Conservation (phyloP, 495 filamentous ascomycete species). For the Aspergillus homomorphus region DNA sequence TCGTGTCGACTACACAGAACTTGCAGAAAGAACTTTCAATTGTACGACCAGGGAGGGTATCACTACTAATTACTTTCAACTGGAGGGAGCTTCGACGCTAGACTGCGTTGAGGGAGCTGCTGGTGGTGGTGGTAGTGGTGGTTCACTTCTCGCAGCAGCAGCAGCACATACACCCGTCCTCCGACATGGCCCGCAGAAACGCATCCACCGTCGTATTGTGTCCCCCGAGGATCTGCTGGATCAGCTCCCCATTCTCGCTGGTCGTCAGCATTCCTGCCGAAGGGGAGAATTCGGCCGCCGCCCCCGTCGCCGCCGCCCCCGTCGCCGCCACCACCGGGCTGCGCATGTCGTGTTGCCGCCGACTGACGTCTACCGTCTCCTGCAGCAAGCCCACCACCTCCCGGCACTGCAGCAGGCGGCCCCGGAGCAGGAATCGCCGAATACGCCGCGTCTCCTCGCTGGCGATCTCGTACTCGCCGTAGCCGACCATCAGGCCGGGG, state of each 20-base stretch:
- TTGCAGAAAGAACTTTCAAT: neutral
- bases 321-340: neutral
- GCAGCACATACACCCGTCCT: slow-evolving; percentile 32
- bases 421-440: slow-evolving; percentile 31
- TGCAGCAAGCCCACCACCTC: slow-evolving; percentile 30
- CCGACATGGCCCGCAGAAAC: slow-evolving; percentile 31
- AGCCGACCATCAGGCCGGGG: slow-evolving; percentile 25
- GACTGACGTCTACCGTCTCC: slow-evolving; percentile 19
- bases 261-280: too few relatives aligned
- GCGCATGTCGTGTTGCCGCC: neutral
- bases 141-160: slow-evolving; percentile 2
- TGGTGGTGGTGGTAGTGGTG: too few relatives aligned
- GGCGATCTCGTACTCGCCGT: slow-evolving; percentile 41
- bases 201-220: slow-evolving; percentile 35
- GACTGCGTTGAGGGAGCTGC: too few relatives aligned
- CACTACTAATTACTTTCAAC: too few relatives aligned
- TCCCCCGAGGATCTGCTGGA: slow-evolving; percentile 35
- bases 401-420: slow-evolving; percentile 31
- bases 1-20: neutral
- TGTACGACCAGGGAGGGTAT: slow-evolving; percentile 1
- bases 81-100: too few relatives aligned
- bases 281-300: neutral
- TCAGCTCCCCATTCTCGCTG: slow-evolving; percentile 21
- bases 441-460: slow-evolving; percentile 35
- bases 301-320: neutral